These are phyloP conservation scores for Kokia cookei DNA, from an alignment of 441 rosid species.

Conservation along the genomic window DNA sequence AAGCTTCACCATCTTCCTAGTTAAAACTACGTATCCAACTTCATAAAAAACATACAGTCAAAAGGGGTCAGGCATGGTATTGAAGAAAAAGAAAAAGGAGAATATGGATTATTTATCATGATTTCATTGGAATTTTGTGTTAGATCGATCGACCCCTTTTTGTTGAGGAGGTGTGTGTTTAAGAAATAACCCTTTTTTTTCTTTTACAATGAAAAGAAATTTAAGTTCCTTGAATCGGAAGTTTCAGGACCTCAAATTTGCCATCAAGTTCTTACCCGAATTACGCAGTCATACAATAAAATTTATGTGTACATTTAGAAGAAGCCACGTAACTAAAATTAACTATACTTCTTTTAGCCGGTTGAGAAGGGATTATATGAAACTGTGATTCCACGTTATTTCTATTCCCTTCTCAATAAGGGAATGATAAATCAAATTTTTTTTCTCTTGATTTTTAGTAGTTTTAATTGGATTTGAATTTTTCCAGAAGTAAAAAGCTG, in stretches of 20 bases:
- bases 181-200: constrained; percentile 10
- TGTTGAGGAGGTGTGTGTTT: constrained; percentile 7
- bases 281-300: no score
- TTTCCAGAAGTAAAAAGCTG: no score
- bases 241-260: background rate
- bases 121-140: constrained; percentile 1
- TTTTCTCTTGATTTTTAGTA: no score
- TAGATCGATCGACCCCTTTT: background rate
- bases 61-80: background rate
- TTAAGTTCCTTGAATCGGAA: constrained; percentile 1
- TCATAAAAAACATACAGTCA: background rate
- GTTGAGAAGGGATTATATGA: no score
- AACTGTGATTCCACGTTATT: no score
- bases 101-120: constrained; percentile 25
- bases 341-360: no score
- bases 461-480: no score
- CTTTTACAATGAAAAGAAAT: background rate
- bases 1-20: constrained; percentile 18
- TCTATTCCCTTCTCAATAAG: no score
- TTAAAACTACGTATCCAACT: background rate
- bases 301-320: no score
- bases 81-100: constrained; percentile 11
- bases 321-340: no score
- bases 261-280: no score
- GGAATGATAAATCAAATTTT: no score